Percentiles rank a stretch among this genome's conserved stretches.
These are phyloP conservation scores for Amanita pallidorosea DNA, from an alignment of 768 basidiomycete genomes.

Conservation along the genomic window DNA sequence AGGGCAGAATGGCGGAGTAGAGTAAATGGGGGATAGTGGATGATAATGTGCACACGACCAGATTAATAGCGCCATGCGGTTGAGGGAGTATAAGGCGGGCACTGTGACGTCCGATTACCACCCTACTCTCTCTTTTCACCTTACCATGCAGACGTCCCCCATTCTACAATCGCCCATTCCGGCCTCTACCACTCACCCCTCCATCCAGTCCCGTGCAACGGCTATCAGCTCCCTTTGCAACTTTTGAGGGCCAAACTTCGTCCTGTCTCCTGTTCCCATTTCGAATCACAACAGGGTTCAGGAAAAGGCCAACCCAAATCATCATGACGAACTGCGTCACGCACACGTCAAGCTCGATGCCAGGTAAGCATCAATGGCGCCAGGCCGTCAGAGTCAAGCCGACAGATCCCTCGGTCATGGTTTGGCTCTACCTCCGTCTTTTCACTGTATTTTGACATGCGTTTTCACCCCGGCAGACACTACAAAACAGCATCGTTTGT, in stretches of 20 bases:
- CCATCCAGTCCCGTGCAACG: background rate
- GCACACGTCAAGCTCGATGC: conserved; percentile 45
- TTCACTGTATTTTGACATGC: conserved; percentile 5
- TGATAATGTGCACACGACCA: background rate
- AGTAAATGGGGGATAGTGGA: background rate
- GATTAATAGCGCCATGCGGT: background rate
- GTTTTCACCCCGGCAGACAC: conserved; percentile 32
- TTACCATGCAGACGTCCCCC: background rate
- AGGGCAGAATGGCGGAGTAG: background rate
- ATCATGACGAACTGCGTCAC: conserved; percentile 47
- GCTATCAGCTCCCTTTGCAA: background rate
- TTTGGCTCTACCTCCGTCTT: conserved; percentile 14
- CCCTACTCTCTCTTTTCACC: background rate
- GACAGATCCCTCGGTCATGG: conserved; percentile 14
- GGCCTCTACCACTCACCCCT: background rate
- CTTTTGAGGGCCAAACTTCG: conserved; percentile 1
- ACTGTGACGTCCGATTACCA: background rate
- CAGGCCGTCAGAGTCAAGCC: conserved; percentile 1
- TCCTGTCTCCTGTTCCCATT: background rate
- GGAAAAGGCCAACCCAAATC: background rate
- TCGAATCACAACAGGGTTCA: background rate
- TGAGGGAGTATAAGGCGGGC: background rate
- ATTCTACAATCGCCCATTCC: background rate
- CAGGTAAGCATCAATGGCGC: conserved; percentile 45
- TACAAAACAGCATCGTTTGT: conserved; percentile 53